These are phyloP conservation scores for Trichocladium antarcticum DNA, from an alignment of 495 filamentous ascomycete genomes.

Conservation along the genomic window DNA sequence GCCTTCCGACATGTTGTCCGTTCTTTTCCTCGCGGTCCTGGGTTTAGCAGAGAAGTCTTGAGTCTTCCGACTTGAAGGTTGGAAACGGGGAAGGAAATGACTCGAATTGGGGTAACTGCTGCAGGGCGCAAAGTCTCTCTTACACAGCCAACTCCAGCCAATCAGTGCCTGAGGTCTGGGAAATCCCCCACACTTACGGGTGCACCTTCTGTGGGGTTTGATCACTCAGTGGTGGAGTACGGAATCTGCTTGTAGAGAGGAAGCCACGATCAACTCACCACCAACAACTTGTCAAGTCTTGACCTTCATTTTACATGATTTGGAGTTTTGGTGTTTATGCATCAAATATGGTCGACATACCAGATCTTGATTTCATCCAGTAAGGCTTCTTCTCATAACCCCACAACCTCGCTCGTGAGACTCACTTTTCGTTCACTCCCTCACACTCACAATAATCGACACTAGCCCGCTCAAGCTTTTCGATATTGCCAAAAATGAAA, in stretches of 20 bases:
- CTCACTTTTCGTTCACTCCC: background rate
- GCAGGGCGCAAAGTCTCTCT: background rate
- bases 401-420: conserved; percentile 10
- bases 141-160: background rate
- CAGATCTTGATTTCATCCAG: conserved; percentile 16
- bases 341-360: background rate
- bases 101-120: conserved; percentile 1
- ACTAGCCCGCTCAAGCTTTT: conserved; percentile 49
- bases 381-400: conserved; percentile 9
- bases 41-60: too few relatives aligned
- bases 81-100: conserved; percentile 2
- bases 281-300: background rate
- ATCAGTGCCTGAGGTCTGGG: background rate
- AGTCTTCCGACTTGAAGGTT: too few relatives aligned
- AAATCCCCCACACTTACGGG: background rate
- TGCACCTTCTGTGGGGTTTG: background rate
- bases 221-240: too few relatives aligned
- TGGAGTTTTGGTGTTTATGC: background rate
- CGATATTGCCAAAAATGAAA: conserved; percentile 40
- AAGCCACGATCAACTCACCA: too few relatives aligned
- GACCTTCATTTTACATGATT: background rate
- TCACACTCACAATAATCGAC: conserved; percentile 7
- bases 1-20: background rate
- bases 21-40: too few relatives aligned
- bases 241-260: too few relatives aligned